Conservation (phyloP, 2,329 filamentous ascomycete species). For the Eutypa lata region DNA sequence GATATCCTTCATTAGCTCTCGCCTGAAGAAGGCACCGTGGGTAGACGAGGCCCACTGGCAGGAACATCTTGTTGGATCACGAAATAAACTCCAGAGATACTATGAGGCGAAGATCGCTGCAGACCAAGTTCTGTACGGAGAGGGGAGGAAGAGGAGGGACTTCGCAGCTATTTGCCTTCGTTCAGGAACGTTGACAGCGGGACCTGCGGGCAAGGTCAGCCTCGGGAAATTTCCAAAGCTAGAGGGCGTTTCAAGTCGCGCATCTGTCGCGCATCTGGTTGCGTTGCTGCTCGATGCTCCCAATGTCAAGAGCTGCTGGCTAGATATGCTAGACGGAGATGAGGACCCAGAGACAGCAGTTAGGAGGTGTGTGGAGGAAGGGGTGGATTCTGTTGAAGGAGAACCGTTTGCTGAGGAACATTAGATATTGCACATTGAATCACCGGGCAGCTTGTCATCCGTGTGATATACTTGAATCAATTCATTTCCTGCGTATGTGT, state of each 20-base stretch:
- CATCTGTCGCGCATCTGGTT: slow-evolving; percentile 57
- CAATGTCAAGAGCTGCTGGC: slow-evolving; percentile 46
- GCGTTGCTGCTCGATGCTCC: slow-evolving; percentile 51
- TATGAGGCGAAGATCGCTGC: slow-evolving; percentile 60
- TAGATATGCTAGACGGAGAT: slow-evolving; percentile 54
- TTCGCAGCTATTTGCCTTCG: slow-evolving; percentile 53
- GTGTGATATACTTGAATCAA: too few relatives aligned
- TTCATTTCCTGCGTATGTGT: too few relatives aligned
- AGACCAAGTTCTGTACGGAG: slow-evolving; percentile 54
- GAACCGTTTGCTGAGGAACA: slow-evolving; percentile 39
- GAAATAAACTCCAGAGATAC: slow-evolving; percentile 47
- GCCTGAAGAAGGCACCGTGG: slow-evolving; percentile 49
- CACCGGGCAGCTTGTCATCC: too few relatives aligned
- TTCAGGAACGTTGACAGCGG: slow-evolving; percentile 47
- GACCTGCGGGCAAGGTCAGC: slow-evolving; percentile 44
- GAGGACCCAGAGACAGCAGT: slow-evolving; percentile 48
- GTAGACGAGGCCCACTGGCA: slow-evolving; percentile 51
- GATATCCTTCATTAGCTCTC: slow-evolving; percentile 58
- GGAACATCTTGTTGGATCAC: slow-evolving; percentile 35
- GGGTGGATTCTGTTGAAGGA: slow-evolving; percentile 51
- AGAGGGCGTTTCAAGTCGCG: slow-evolving; percentile 46
- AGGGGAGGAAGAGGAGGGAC: slow-evolving; percentile 36
- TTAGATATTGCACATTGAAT: too few relatives aligned
- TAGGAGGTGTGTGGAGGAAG: slow-evolving; percentile 44
- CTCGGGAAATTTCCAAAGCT: slow-evolving; percentile 42